Conservation (phyloP, 176 grass and related monocot species). For the Canna indica region DNA sequence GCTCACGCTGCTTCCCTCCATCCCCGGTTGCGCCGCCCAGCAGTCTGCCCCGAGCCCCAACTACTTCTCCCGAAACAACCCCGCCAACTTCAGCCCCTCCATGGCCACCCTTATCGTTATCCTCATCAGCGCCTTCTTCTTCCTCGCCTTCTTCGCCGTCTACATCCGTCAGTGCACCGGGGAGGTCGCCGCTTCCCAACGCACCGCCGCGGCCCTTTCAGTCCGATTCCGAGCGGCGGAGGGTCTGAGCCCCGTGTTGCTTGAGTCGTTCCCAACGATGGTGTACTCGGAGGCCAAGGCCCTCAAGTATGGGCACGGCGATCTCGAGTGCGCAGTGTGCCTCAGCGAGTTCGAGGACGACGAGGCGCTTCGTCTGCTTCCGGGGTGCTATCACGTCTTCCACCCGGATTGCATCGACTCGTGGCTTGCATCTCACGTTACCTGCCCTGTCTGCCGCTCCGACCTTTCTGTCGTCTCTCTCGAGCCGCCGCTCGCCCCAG, state of each 20-base stretch:
- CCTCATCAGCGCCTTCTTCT: conserved; percentile 52
- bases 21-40: not conserved
- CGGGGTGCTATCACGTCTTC: conserved; percentile 87
- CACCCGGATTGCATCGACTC: conserved; percentile 83
- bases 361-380: conserved; percentile 66
- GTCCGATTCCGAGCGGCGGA: conserved; percentile 26
- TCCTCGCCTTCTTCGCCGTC: conserved; percentile 63
- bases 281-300: conserved; percentile 50
- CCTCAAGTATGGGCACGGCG: conserved; percentile 32
- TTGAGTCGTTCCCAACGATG: conserved; percentile 65
- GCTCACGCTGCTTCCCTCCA: not conserved
- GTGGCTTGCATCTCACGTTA: conserved; percentile 66
- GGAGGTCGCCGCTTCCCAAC: not conserved
- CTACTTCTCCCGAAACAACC: not conserved
- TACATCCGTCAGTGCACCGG: conserved; percentile 50
- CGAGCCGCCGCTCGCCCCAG: not conserved
- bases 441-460: conserved; percentile 76
- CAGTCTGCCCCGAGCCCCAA: too few species aligned
- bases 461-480: conserved; percentile 42
- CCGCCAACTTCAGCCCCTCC: not conserved
- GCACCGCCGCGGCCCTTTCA: not conserved
- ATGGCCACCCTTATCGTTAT: conserved; percentile 36
- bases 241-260: conserved; percentile 48
- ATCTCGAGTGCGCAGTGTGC: conserved; percentile 78
- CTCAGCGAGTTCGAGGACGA: conserved; percentile 96